phyloP scores from a whole-genome alignment of 306 rosid genomes.

The Betula pendula region DNA sequence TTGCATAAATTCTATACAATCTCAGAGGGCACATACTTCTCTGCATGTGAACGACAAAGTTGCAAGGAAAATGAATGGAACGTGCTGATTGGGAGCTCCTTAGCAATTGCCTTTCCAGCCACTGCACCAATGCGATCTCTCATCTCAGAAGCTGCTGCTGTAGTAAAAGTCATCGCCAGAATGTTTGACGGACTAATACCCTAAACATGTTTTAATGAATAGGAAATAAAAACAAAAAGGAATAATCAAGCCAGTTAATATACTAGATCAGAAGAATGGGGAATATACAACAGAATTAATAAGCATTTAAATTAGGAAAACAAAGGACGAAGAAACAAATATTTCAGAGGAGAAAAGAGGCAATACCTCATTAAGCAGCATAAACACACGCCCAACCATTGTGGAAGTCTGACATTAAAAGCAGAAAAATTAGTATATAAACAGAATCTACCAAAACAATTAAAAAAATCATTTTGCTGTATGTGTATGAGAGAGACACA shows the following conservation, averaged over 20 bases:
- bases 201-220: slow-evolving; percentile 39
- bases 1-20: slow-evolving; percentile 12
- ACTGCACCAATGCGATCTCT: slow-evolving; percentile 85
- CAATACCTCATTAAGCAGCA: slow-evolving; percentile 84
- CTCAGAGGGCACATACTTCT: slow-evolving; percentile 55
- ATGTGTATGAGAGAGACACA: slow-evolving; percentile 7
- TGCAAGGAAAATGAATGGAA: slow-evolving; percentile 97
- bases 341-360: slow-evolving; percentile 7
- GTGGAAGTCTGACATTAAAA: slow-evolving; percentile 76
- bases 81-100: slow-evolving; percentile 87
- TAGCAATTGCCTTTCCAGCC: slow-evolving; percentile 75
- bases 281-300: background rate
- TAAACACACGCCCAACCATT: slow-evolving; percentile 90
- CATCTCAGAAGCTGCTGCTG: slow-evolving; percentile 97
- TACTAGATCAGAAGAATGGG: background rate
- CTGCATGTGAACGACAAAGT: slow-evolving; percentile 89
- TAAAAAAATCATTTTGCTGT: slow-evolving; percentile 2
- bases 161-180: slow-evolving; percentile 95
- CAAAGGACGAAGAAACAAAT: slow-evolving; percentile 12
- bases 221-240: slow-evolving; percentile 21
- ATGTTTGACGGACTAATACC: slow-evolving; percentile 71
- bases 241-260: slow-evolving; percentile 17
- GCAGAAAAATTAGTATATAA: slow-evolving; percentile 23
- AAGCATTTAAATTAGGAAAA: slow-evolving; percentile 12
- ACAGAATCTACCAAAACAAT: slow-evolving; percentile 2